Evolutionary conservation across 352 stramenopile genomes (phyloP).

Genomic region (Phytophthora colocasiae): DNA sequence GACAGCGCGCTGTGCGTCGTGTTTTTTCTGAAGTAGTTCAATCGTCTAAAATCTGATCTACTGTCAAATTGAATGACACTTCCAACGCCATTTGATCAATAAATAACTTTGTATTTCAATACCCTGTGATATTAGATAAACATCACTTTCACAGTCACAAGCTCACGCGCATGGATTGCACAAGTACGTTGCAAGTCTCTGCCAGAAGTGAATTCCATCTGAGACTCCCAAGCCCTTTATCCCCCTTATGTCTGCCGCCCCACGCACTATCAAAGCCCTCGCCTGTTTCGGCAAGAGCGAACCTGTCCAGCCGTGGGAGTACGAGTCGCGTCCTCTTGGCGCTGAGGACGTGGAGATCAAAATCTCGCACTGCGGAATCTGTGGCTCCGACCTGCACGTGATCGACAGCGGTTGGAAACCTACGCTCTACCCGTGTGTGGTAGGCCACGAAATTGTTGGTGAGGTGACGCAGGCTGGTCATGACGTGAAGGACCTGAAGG

Average conservation of each 20-base stretch:
- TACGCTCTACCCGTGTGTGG: constrained; percentile 50
- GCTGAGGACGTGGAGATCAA: constrained; percentile 60
- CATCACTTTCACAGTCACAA: no score
- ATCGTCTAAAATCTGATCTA: no score
- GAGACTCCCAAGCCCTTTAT: not conserved
- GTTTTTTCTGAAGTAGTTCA: no score
- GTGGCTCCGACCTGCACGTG: constrained; percentile 41
- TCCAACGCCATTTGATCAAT: no score
- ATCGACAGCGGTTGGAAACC: constrained; percentile 57
- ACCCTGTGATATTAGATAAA: no score
- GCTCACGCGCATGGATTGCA: not conserved
- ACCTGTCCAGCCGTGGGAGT: constrained; percentile 47
- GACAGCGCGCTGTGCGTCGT: not conserved
- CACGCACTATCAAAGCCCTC: constrained; percentile 52
- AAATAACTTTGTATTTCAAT: no score
- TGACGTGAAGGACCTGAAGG: constrained; percentile 64
- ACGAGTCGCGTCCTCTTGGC: constrained; percentile 53
- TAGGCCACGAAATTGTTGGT: constrained; percentile 67
- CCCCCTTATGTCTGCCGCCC: constrained; percentile 25
- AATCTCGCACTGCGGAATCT: constrained; percentile 13
- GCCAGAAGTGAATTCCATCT: constrained; percentile 3
- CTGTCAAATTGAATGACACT: not conserved
- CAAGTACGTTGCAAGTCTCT: not conserved
- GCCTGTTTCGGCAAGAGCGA: constrained; percentile 47
- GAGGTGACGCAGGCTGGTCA: constrained; percentile 44